Evolutionary conservation across 305 asterid species (phyloP).

Genomic region (Petunia hybrid): DNA sequence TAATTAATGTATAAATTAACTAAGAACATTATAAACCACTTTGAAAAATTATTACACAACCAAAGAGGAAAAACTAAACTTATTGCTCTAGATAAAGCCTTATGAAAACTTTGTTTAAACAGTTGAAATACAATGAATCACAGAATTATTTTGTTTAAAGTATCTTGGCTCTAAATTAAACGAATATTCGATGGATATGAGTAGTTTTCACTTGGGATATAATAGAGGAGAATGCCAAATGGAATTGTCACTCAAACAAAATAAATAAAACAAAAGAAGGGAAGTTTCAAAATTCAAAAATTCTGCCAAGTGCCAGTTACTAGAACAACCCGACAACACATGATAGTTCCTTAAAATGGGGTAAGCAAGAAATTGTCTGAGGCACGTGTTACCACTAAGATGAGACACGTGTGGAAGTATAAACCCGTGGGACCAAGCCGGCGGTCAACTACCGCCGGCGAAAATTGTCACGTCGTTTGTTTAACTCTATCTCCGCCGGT

Average conservation of each 20-base stretch:
- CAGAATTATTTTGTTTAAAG: too few species aligned
- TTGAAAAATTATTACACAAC: too few species aligned
- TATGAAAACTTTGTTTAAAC: too few species aligned
- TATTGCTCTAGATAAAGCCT: too few species aligned
- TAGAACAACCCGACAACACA: background rate
- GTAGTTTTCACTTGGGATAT: background rate
- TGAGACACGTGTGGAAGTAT: slow-evolving; percentile 16
- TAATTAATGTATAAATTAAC: too few species aligned
- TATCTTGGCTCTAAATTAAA: too few species aligned
- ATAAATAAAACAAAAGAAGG: background rate
- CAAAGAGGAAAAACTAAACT: too few species aligned
- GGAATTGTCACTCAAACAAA: background rate
- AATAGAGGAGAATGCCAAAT: background rate
- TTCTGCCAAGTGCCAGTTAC: background rate
- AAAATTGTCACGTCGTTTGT: background rate
- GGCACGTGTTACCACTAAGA: slow-evolving; percentile 9
- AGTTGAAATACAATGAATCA: too few species aligned
- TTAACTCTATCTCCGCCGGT: background rate
- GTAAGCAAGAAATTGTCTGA: background rate
- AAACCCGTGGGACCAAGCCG: background rate
- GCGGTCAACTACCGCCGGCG: background rate
- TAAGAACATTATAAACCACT: too few species aligned
- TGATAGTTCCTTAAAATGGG: background rate
- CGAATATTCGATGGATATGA: too few species aligned
- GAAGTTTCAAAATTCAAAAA: slow-evolving; percentile 12